phyloP scores from a whole-genome alignment of 2,329 filamentous ascomycete species.

The Zymoseptoria passerinii region DNA sequence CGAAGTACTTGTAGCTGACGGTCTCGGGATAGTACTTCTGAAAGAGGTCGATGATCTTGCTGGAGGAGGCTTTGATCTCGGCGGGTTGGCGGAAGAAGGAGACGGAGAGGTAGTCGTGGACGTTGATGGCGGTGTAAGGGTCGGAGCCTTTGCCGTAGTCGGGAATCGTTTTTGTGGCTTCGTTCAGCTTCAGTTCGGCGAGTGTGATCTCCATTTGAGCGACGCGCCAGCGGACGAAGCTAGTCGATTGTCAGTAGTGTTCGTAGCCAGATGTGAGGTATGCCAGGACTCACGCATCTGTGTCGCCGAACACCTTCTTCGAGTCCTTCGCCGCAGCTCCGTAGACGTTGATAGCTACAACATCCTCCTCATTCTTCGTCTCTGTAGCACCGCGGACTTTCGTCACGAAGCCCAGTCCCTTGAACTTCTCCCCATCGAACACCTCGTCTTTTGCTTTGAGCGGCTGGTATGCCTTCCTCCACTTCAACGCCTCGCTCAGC shows the following conservation, averaged over 20 bases:
- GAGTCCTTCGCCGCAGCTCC: constrained; percentile 74
- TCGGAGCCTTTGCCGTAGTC: constrained; percentile 59
- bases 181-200: constrained; percentile 60
- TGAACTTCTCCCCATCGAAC: constrained; percentile 64
- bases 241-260: constrained; percentile 29
- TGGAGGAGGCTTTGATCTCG: constrained; percentile 64
- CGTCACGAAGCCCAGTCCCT: constrained; percentile 71
- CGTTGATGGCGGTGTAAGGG: constrained; percentile 82
- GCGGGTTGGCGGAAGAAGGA: constrained; percentile 78
- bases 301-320: constrained; percentile 69
- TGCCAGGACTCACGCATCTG: constrained; percentile 59
- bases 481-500: constrained; percentile 68
- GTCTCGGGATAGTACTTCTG: constrained; percentile 81
- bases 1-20: constrained; percentile 85
- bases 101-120: constrained; percentile 86
- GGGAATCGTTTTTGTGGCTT: constrained; percentile 62
- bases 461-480: constrained; percentile 72
- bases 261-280: neutral
- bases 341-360: constrained; percentile 92
- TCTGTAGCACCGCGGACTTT: constrained; percentile 51
- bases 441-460: constrained; percentile 51
- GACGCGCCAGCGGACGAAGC: constrained; percentile 83
- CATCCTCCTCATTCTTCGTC: constrained; percentile 47
- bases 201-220: constrained; percentile 84
- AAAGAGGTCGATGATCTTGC: constrained; percentile 74